Evolutionary conservation across 805 yeast species (phyloP).

Genomic region (Wickerhamiella slavikovae): DNA sequence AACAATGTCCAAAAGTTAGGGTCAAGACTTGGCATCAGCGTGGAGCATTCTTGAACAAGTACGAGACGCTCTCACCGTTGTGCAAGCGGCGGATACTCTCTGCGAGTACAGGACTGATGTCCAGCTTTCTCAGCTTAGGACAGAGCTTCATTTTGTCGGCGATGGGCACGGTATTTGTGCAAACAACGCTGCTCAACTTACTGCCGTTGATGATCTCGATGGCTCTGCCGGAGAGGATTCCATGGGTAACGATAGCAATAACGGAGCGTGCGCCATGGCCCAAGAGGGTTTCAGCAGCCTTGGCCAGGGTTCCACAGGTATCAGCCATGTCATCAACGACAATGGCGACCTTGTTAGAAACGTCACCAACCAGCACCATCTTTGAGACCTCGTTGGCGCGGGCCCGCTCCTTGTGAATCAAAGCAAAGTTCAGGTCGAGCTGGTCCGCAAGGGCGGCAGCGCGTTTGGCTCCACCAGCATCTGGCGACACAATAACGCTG

Average conservation of each 20-base stretch:
- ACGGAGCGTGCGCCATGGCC: constrained; percentile 69
- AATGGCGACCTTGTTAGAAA: constrained; percentile 58
- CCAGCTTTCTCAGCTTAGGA: constrained; percentile 58
- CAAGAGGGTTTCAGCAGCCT: constrained; percentile 76
- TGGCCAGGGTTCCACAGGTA: constrained; percentile 90
- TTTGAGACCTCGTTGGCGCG: constrained; percentile 85
- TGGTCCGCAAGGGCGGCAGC: constrained; percentile 89
- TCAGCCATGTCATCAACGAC: constrained; percentile 96
- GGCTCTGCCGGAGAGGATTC: constrained; percentile 77
- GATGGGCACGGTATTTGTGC: constrained; percentile 87
- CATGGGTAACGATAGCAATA: constrained; percentile 89
- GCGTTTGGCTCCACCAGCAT: constrained; percentile 97
- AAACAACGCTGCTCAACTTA: constrained; percentile 51
- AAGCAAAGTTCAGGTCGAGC: constrained; percentile 79
- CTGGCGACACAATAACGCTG: constrained; percentile 81
- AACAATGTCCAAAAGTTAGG: background rate
- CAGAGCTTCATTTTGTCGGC: constrained; percentile 37
- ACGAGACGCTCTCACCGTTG: constrained; percentile 88
- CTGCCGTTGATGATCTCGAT: constrained; percentile 48
- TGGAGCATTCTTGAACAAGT: constrained; percentile 44
- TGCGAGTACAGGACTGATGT: constrained; percentile 70
- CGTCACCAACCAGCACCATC: constrained; percentile 96
- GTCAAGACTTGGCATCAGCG: background rate
- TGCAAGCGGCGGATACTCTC: constrained; percentile 89
- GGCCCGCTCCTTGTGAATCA: constrained; percentile 90